phyloP scores from a whole-genome alignment of 2,329 filamentous ascomycete species.

The Diaporthe vaccinii region DNA sequence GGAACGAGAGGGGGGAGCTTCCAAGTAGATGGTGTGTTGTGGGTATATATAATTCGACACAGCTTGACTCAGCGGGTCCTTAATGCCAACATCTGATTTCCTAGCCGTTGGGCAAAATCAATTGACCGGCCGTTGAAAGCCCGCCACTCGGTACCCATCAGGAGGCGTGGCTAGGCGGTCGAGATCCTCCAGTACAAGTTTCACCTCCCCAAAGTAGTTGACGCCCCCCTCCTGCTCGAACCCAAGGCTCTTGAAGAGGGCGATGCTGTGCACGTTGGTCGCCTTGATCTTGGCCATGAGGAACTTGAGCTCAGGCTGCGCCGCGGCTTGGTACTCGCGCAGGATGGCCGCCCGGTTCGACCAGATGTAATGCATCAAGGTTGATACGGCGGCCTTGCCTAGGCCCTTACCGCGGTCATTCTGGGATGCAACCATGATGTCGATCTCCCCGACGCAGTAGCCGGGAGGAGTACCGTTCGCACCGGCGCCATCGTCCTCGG shows the following conservation, averaged over 20 bases:
- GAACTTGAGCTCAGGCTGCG: conserved; percentile 43
- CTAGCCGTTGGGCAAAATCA: not conserved
- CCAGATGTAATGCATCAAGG: conserved; percentile 79
- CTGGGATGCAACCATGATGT: conserved; percentile 84
- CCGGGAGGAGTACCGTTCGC: conserved; percentile 41
- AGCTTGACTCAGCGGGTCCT: not conserved
- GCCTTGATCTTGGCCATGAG: conserved; percentile 65
- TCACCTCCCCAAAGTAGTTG: conserved; percentile 73
- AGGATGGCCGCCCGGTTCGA: conserved; percentile 67
- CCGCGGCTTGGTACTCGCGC: conserved; percentile 61
- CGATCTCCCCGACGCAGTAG: conserved; percentile 76
- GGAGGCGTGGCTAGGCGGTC: conserved; percentile 36
- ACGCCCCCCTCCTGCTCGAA: conserved; percentile 65
- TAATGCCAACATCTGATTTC: not conserved
- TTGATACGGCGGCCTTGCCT: conserved; percentile 74
- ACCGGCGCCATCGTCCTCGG: conserved; percentile 45
- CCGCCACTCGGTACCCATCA: conserved; percentile 45
- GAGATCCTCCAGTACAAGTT: conserved; percentile 58
- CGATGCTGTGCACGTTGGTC: conserved; percentile 64
- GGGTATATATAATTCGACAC: no score
- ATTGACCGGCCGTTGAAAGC: conserved; percentile 42
- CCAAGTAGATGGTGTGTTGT: not conserved
- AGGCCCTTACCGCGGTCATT: conserved; percentile 72
- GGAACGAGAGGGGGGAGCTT: not conserved
- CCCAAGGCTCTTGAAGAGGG: conserved; percentile 65